phyloP scores from a whole-genome alignment of 1,139 yeast genomes.

The Hemisphaericaspora subhashii region DNA sequence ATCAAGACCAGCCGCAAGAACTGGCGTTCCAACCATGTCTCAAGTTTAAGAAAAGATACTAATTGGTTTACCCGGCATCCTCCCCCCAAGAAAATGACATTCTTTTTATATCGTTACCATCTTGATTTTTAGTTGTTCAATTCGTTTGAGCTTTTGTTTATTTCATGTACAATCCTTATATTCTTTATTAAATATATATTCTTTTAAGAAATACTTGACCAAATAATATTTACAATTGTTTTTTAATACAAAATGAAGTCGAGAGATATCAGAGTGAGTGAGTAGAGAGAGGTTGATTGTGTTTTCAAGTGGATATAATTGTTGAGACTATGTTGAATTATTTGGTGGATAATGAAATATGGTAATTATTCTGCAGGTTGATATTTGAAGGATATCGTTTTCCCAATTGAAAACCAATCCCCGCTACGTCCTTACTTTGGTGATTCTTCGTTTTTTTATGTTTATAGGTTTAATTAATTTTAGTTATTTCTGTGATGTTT shows the following conservation, averaged over 20 bases:
- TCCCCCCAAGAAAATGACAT: too few relatives aligned
- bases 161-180: slow-evolving; percentile 1
- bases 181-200: slow-evolving; percentile 1
- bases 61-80: too few relatives aligned
- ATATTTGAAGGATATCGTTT: slow-evolving; percentile 1
- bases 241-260: too few relatives aligned
- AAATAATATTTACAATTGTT: too few relatives aligned
- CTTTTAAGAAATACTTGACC: background rate
- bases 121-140: background rate
- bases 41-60: slow-evolving; percentile 60
- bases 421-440: background rate
- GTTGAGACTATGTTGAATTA: background rate
- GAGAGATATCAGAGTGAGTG: background rate
- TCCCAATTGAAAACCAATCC: background rate
- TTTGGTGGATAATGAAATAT: background rate
- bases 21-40: slow-evolving; percentile 87
- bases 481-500: too few relatives aligned
- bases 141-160: background rate
- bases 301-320: background rate
- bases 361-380: background rate
- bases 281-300: background rate
- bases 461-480: background rate
- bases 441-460: background rate
- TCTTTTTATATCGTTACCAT: too few relatives aligned
- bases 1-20: slow-evolving; percentile 47